These are phyloP conservation scores for Monilinia aucupariae DNA, from an alignment of 2,329 filamentous ascomycete species.

Conservation along the genomic window DNA sequence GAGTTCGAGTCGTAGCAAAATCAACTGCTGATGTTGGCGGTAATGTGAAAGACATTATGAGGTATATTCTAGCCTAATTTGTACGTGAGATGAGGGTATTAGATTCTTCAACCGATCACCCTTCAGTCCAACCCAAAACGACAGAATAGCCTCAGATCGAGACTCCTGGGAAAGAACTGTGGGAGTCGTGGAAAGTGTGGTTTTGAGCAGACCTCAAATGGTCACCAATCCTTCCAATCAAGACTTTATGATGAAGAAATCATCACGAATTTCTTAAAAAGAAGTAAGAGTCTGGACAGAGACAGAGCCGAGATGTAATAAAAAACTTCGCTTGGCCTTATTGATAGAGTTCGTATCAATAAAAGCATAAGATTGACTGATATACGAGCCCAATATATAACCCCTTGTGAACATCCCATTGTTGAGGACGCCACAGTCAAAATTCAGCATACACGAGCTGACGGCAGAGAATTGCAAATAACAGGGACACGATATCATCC, in stretches of 20 bases:
- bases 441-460: not conserved
- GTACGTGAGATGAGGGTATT: not conserved
- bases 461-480: not conserved
- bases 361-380: not conserved
- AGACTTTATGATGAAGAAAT: not conserved
- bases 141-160: not conserved
- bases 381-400: not conserved
- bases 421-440: not conserved
- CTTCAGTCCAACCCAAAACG: too few relatives aligned
- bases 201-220: not conserved
- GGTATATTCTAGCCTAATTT: not conserved
- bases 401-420: not conserved
- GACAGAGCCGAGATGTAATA: not conserved
- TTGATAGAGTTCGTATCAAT: not conserved
- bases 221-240: not conserved
- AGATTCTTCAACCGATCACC: not conserved
- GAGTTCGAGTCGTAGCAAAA: conserved; percentile 9
- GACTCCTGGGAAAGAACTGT: not conserved
- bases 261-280: not conserved
- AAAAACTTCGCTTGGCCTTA: not conserved
- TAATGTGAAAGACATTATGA: not conserved
- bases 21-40: not conserved
- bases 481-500: not conserved
- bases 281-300: not conserved
- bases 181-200: not conserved